Conservation (phyloP, 2,329 filamentous ascomycete genomes). For the Talaromyces marneffei region DNA sequence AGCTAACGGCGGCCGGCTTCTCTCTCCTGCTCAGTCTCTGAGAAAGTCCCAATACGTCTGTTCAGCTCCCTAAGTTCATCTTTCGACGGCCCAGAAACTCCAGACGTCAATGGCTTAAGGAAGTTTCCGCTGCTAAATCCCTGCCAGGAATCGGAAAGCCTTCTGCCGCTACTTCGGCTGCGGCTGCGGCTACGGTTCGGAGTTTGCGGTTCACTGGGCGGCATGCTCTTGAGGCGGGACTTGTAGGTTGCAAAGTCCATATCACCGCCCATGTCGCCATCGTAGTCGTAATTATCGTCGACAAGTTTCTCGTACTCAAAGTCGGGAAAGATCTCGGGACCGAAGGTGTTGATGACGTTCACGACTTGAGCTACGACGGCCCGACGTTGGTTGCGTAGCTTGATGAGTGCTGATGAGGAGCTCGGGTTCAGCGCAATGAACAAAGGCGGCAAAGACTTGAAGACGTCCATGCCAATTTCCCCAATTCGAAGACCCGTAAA, state of each 20-base stretch:
- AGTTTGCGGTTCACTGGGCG: conserved; percentile 55
- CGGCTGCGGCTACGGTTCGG: conserved; percentile 58
- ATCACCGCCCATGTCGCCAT: conserved; percentile 18
- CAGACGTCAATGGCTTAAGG: conserved; percentile 14
- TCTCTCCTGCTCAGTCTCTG: not conserved
- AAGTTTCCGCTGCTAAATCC: conserved; percentile 12
- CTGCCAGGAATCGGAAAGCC: conserved; percentile 7
- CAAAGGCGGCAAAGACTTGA: conserved; percentile 87
- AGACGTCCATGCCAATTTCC: conserved; percentile 95
- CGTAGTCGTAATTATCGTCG: conserved; percentile 43
- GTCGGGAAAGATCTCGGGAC: conserved; percentile 92
- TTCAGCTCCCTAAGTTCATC: conserved; percentile 13
- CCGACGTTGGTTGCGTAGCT: conserved; percentile 65
- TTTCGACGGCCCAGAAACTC: conserved; percentile 7
- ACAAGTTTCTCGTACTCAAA: conserved; percentile 74
- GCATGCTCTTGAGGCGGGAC: conserved; percentile 23
- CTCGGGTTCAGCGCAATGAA: conserved; percentile 77
- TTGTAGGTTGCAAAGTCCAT: conserved; percentile 16
- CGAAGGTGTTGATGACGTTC: conserved; percentile 86
- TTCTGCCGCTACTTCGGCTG: conserved; percentile 53
- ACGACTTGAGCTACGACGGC: conserved; percentile 77
- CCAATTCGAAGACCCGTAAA: conserved; percentile 91
- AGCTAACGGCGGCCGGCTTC: not conserved
- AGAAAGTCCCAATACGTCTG: conserved; percentile 13
- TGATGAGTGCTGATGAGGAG: conserved; percentile 75